Percentiles rank a stretch among this genome's conserved stretches.
Conservation (phyloP, 2,329 filamentous ascomycete species). For the Celoporthe dispersa region DNA sequence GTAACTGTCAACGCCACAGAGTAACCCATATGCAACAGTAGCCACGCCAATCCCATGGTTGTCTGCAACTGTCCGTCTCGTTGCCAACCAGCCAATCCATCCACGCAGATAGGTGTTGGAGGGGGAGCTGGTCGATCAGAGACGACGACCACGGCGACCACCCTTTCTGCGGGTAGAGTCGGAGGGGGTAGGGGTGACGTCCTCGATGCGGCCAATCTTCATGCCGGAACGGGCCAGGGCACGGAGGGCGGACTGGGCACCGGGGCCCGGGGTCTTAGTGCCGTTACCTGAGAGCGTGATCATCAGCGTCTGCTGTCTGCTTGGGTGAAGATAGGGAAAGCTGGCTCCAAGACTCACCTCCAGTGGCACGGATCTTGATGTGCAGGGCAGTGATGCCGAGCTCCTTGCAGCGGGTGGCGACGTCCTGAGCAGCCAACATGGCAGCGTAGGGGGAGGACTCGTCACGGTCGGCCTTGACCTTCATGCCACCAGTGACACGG, state of each 20-base stretch:
- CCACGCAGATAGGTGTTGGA: slow-evolving; percentile 3
- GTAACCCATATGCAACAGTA: slow-evolving; percentile 54
- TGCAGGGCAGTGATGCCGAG: slow-evolving; percentile 87
- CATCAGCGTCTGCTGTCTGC: slow-evolving; percentile 10
- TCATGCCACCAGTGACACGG: slow-evolving; percentile 99
- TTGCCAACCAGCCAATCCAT: slow-evolving; percentile 24
- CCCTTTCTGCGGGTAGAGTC: slow-evolving; percentile 99
- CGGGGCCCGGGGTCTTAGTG: slow-evolving; percentile 99
- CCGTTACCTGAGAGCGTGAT: slow-evolving; percentile 73
- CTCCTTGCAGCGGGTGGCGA: slow-evolving; percentile 82
- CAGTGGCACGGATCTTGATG: slow-evolving; percentile 99
- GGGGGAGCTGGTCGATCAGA: slow-evolving; percentile 65
- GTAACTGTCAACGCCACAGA: slow-evolving; percentile 71
- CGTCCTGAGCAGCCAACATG: slow-evolving; percentile 99
- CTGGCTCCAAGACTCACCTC: slow-evolving; percentile 65
- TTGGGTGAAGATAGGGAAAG: not conserved
- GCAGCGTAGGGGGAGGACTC: slow-evolving; percentile 99
- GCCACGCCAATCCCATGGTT: slow-evolving; percentile 35
- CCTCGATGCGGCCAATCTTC: slow-evolving; percentile 99
- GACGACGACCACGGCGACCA: slow-evolving; percentile 99
- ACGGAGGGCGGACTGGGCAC: slow-evolving; percentile 98
- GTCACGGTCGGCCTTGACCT: slow-evolving; percentile 99
- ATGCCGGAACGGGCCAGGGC: slow-evolving; percentile 98
- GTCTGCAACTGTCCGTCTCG: slow-evolving; percentile 15
- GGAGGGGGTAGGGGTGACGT: slow-evolving; percentile 98